phyloP scores from a whole-genome alignment of 1,139 yeast genomes.

The Meyerozyma sp. region DNA sequence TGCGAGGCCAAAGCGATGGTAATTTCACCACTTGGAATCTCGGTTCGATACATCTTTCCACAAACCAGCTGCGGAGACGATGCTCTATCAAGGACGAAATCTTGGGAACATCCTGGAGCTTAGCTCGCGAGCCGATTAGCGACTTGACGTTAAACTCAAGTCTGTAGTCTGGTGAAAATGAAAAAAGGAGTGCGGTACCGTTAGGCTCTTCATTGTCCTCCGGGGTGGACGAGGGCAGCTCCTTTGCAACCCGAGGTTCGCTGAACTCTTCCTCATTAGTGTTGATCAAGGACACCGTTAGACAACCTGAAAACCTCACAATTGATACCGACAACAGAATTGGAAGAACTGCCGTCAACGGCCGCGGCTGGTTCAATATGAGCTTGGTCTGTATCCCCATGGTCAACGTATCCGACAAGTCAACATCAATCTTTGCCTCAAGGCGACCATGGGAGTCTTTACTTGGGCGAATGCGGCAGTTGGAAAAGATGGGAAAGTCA shows the following conservation, averaged over 20 bases:
- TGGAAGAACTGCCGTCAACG: conserved; percentile 81
- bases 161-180: conserved; percentile 86
- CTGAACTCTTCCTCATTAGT: conserved; percentile 37
- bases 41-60: conserved; percentile 91
- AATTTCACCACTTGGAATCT: conserved; percentile 76
- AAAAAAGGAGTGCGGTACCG: conserved; percentile 75
- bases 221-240: neutral
- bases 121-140: conserved; percentile 86
- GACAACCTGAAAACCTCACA: conserved; percentile 88
- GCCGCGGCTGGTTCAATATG: conserved; percentile 78
- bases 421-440: conserved; percentile 93
- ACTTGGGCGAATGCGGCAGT: conserved; percentile 73
- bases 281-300: conserved; percentile 71
- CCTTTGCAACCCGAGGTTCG: neutral
- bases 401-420: conserved; percentile 82
- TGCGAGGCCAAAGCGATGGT: conserved; percentile 89
- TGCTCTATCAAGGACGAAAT: conserved; percentile 80
- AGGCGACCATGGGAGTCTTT: conserved; percentile 47
- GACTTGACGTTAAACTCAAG: conserved; percentile 84
- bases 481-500: conserved; percentile 91
- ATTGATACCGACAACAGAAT: conserved; percentile 80
- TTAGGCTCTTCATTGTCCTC: conserved; percentile 11
- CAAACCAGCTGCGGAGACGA: conserved; percentile 81
- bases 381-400: conserved; percentile 84
- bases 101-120: conserved; percentile 90